Evolutionary conservation across 176 grass and related monocot species (phyloP), one percentile per base, ranked within the genome.

Genomic region (Tillandsia leiboldiana): DNA sequence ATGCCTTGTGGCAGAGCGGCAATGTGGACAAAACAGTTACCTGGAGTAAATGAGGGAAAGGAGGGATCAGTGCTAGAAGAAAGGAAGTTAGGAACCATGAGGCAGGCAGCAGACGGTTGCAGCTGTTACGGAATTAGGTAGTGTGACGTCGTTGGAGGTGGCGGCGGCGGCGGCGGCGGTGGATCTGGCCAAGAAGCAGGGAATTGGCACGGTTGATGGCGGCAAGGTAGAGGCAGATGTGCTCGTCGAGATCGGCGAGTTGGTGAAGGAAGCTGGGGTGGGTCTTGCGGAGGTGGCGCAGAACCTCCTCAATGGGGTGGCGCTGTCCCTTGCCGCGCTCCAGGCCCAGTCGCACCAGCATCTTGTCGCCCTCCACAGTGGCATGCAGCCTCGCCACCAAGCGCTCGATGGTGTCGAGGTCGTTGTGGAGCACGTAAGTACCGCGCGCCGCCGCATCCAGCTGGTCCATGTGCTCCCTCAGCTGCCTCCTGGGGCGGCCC

Each of bases 191-290:
- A 9, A 90, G 53, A 59, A 99, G 89, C 51, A 99, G 82, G 74
- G 83, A 80, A 73, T 89, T 83, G 1, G 86, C 89, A 67, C 80
- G 86, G 78, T 99, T 99, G 54, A 93, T 80, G 8, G 82, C 77
- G 48, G 82, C 69, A 24, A 99, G 90, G 81, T 87, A 99, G 62
- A 90, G 84, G 73, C 89, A 93, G 72, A 99, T 86, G 70, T 99
- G 94, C 67, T 99, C 86, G 52, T 93, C 84, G 48, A 99, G 89
- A 49, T 82, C 89, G 0, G 69, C 64, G 15, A 99, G 89, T 84
- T 99, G 94, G 48, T 79, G 74, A 26, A 82, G 79, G 51, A 99
- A 63, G 52, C 89, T 86, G n/a, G 77, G 71, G 52, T 93, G 77
- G 62, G 87, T 99, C 69, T 87, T 92, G 61, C 87, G 58, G 63